Conservation (phyloP, 179 eudicot genomes). For the Gypsophila paniculata region DNA sequence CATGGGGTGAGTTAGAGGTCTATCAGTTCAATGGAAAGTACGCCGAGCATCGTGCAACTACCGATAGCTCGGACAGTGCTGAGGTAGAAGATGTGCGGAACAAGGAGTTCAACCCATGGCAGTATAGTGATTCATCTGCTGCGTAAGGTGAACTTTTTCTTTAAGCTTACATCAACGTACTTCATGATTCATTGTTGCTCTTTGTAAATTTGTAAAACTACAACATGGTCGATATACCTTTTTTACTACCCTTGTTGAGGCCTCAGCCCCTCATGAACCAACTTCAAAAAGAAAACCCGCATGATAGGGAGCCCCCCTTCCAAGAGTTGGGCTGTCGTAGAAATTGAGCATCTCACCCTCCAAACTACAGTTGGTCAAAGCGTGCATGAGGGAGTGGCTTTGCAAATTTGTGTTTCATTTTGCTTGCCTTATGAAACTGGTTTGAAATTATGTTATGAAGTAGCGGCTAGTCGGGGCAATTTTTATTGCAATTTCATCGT, state of each 20-base stretch:
- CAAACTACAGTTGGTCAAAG: background rate
- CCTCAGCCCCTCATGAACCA: background rate
- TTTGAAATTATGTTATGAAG: too few species aligned
- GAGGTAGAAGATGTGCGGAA: slow-evolving; percentile 35
- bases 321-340: background rate
- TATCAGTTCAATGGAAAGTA: slow-evolving; percentile 46
- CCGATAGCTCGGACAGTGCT: slow-evolving; percentile 27
- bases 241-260: background rate
- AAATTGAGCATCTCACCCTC: background rate
- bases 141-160: slow-evolving; percentile 27
- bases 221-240: background rate
- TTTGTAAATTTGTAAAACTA: background rate
- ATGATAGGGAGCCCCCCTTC: background rate
- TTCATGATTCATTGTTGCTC: background rate
- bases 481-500: background rate
- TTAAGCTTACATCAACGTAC: background rate
- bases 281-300: background rate
- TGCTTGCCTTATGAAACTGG: too few species aligned
- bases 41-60: slow-evolving; percentile 29
- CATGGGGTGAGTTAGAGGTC: slow-evolving; percentile 51
- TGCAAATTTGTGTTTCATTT: too few species aligned
- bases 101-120: slow-evolving; percentile 51
- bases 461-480: background rate
- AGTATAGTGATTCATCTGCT: slow-evolving; percentile 33
- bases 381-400: background rate